phyloP scores from a whole-genome alignment of 1,284 basidiomycete genomes.

The Ustilago nuda region DNA sequence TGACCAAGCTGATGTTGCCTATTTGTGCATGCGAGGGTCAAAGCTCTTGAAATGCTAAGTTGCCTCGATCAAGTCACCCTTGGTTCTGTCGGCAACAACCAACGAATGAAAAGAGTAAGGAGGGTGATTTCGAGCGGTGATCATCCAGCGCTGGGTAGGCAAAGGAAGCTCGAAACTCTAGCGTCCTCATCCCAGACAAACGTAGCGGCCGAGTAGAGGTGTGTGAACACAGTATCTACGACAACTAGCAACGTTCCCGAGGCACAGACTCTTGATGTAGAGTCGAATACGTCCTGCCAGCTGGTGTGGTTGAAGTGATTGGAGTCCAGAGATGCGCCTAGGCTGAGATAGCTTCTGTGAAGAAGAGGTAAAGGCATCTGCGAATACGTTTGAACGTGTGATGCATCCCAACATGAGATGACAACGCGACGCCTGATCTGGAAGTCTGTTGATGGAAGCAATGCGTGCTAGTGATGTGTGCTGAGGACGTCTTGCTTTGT shows the following conservation, averaged over 20 bases:
- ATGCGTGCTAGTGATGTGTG: not conserved
- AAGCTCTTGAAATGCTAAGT: conserved; percentile 57
- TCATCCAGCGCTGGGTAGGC: conserved; percentile 31
- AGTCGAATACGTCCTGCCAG: conserved; percentile 37
- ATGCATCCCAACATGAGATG: not conserved
- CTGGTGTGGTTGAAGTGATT: conserved; percentile 8
- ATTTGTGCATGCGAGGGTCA: conserved; percentile 54
- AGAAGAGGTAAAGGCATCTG: no score
- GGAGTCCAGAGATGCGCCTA: not conserved
- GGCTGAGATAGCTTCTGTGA: not conserved
- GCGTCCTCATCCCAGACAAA: conserved; percentile 54
- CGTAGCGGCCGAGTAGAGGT: conserved; percentile 5
- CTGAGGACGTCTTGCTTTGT: not conserved
- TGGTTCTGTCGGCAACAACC: conserved; percentile 16
- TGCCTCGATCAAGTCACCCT: conserved; percentile 60
- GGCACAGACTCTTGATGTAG: conserved; percentile 55
- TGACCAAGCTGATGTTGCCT: conserved; percentile 37
- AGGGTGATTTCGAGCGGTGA: conserved; percentile 5
- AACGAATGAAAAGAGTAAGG: conserved; percentile 21
- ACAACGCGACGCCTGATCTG: not conserved
- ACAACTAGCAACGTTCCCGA: conserved; percentile 34
- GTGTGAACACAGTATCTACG: not conserved
- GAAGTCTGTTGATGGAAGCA: not conserved
- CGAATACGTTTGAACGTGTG: not conserved
- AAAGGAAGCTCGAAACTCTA: conserved; percentile 27